phyloP scores from a whole-genome alignment of 1,139 yeast genomes.

The Debaryomyces udenii region DNA sequence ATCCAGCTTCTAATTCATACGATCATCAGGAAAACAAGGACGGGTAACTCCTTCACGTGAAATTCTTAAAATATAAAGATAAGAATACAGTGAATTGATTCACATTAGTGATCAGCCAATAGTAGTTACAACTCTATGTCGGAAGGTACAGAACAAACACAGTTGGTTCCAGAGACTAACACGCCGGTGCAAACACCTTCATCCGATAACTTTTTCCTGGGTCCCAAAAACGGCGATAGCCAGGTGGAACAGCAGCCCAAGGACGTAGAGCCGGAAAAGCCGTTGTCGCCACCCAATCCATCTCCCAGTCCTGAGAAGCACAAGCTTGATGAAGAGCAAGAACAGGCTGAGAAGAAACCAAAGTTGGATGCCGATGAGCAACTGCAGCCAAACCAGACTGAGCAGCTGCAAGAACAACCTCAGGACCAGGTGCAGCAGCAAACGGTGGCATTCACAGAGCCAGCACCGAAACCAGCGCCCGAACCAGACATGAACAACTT shows the following conservation, averaged over 20 bases:
- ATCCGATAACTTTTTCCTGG: constrained; percentile 29
- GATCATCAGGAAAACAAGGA: background rate
- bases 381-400: background rate
- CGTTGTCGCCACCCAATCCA: constrained; percentile 51
- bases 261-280: constrained; percentile 33
- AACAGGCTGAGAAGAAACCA: constrained; percentile 24
- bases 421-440: constrained; percentile 16
- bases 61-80: constrained; percentile 1
- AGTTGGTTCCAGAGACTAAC: constrained; percentile 29
- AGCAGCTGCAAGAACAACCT: constrained; percentile 1
- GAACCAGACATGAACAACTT: constrained; percentile 75
- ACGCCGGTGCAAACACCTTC: constrained; percentile 49
- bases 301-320: constrained; percentile 48
- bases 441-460: constrained; percentile 33
- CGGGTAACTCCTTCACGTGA: constrained; percentile 9
- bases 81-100: constrained; percentile 1
- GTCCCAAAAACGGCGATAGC: constrained; percentile 15
- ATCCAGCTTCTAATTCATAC: constrained; percentile 1
- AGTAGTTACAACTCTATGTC: constrained; percentile 18
- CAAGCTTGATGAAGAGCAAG: constrained; percentile 30
- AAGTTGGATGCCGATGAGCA: constrained; percentile 21
- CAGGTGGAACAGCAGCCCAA: constrained; percentile 12
- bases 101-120: background rate
- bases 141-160: constrained; percentile 20
- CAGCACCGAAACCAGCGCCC: constrained; percentile 72